Evolutionary conservation across 1,139 yeast genomes (phyloP), one percentile per base, ranked within the genome.

Genomic region (Diutina scorzettiae): DNA sequence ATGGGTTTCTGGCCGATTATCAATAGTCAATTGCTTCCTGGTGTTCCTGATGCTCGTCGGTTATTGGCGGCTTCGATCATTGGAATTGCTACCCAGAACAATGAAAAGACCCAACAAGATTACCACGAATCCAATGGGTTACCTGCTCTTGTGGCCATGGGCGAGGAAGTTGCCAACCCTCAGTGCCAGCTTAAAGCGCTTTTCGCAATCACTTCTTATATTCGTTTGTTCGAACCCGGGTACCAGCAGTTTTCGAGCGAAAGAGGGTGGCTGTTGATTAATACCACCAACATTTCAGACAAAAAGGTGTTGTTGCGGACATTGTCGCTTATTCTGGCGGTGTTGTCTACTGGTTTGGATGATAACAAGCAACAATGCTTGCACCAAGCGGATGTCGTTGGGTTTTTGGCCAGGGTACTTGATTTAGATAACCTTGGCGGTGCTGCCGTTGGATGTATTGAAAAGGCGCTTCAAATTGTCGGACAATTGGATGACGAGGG

Each of bases 41-140:
- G 64, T 33, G 60, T 64, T 3, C 67, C 68, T 18, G 43, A 40
- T 8, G 59, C 67, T 4, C 61, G 87, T 42, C 67, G 79, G 45
- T 64, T 73, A 14, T 62, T 66, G 48, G 80, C 89, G 6, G 73
- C 86, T 50, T 79, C 94, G 43, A 76, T 85, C 34, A 71, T 89
- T 28, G 96, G 95, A 2, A 83, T 91, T 1, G 95, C 97, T 0
- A 94, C 84, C 1, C 98, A 91, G 59, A 91, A 91, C 57, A 91
- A 91, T 56, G 78, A 76, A 2, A 72, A 71, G 45, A 69, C 89
- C 3, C 96, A 87, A 59, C 66, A 69, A 43, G 83, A 75, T 43
- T 81, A 78, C 49, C 52, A 67, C 33, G 69, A 73, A 46, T 66
- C 78, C 45, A 62, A 60, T 17, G 81, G 81, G 1, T 59, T 81